phyloP scores from a whole-genome alignment of 139 green algal genomes.

The Micractinium sp. region DNA sequence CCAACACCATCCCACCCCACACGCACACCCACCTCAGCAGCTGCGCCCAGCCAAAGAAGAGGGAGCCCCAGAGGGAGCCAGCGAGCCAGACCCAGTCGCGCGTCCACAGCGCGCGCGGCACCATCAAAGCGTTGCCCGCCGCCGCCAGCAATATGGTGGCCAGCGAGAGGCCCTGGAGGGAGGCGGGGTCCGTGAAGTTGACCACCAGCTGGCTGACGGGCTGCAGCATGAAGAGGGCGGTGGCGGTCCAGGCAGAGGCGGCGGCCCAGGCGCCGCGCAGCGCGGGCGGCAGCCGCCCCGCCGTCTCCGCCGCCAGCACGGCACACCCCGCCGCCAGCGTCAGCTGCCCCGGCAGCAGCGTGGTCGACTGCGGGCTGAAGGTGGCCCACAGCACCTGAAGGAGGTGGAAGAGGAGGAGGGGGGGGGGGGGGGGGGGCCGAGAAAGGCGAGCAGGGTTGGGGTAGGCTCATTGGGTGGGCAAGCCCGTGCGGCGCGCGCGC shows the following conservation, averaged over 20 bases:
- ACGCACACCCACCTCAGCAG: slow-evolving; percentile 11
- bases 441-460: no score
- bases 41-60: slow-evolving; percentile 38
- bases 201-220: slow-evolving; percentile 73
- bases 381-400: slow-evolving; percentile 35
- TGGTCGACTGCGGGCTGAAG: slow-evolving; percentile 5
- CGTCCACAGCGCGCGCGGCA: slow-evolving; percentile 85
- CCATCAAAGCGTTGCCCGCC: slow-evolving; percentile 87
- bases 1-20: not conserved
- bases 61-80: slow-evolving; percentile 46
- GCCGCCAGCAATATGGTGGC: slow-evolving; percentile 83
- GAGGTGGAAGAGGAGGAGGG: no score
- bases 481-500: no score
- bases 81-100: slow-evolving; percentile 84
- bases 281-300: slow-evolving; percentile 12
- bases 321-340: slow-evolving; percentile 3
- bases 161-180: slow-evolving; percentile 67
- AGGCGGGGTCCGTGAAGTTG: slow-evolving; percentile 1
- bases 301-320: not conserved
- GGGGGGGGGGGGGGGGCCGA: no score
- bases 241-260: slow-evolving; percentile 75
- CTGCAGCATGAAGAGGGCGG: slow-evolving; percentile 81
- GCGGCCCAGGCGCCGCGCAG: slow-evolving; percentile 24
- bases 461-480: no score
- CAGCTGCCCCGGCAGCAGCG: slow-evolving; percentile 1